A percentile compares a stretch with the other conserved stretches of the same genome.
Conservation (phyloP, 176 grass and related monocot species). For the Raddia distichophylla region DNA sequence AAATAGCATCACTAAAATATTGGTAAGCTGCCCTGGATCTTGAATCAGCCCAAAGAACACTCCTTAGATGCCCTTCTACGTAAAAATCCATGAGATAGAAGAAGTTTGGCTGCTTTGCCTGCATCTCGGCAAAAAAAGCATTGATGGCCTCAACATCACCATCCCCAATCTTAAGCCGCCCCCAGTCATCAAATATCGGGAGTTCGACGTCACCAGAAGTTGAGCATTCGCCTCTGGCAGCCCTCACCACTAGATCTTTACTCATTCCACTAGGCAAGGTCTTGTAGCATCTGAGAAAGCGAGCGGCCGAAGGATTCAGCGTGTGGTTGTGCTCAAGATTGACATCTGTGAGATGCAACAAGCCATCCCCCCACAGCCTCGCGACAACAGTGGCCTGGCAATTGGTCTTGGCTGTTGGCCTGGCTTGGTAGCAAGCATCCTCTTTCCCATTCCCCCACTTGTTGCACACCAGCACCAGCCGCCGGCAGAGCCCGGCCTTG, state of each 20-base stretch:
- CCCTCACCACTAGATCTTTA: slow-evolving; percentile 67
- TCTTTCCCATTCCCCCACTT: slow-evolving; percentile 64
- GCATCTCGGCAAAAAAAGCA: slow-evolving; percentile 63
- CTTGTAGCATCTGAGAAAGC: slow-evolving; percentile 70
- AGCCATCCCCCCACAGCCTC: slow-evolving; percentile 61
- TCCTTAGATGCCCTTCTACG: slow-evolving; percentile 69
- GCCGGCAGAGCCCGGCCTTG: slow-evolving; percentile 69
- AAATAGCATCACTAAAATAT: slow-evolving; percentile 67
- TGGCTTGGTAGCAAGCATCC: slow-evolving; percentile 79
- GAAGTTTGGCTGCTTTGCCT: slow-evolving; percentile 68
- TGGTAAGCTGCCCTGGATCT: slow-evolving; percentile 64
- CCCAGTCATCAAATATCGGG: slow-evolving; percentile 57
- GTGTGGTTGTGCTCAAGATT: slow-evolving; percentile 71
- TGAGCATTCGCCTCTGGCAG: slow-evolving; percentile 51
- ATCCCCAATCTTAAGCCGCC: slow-evolving; percentile 61
- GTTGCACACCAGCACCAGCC: slow-evolving; percentile 73
- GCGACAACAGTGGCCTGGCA: slow-evolving; percentile 73
- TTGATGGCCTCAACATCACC: slow-evolving; percentile 52
- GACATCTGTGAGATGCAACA: slow-evolving; percentile 71
- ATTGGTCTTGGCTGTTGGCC: slow-evolving; percentile 77
- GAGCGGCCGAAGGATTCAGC: slow-evolving; percentile 55
- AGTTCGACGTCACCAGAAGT: slow-evolving; percentile 42
- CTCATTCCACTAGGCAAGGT: slow-evolving; percentile 66
- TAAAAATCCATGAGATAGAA: slow-evolving; percentile 83
- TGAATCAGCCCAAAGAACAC: slow-evolving; percentile 79